These are phyloP conservation scores for Coccinonectria pachysandricola DNA, from an alignment of 2,329 filamentous ascomycete species.

Conservation along the genomic window DNA sequence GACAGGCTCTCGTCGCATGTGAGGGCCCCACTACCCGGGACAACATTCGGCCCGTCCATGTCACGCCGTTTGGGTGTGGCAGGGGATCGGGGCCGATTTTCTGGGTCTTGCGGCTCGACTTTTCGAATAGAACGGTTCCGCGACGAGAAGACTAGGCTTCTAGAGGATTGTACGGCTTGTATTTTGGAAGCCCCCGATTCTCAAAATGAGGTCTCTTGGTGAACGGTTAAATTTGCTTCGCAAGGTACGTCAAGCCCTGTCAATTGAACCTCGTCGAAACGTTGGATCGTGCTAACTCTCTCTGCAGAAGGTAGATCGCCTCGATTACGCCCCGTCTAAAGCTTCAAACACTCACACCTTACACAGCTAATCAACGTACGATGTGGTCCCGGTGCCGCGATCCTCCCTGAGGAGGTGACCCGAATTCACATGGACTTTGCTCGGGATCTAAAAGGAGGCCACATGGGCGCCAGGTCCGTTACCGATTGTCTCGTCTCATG, in stretches of 20 bases:
- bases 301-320: slow-evolving; percentile 32
- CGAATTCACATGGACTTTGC: slow-evolving; percentile 69
- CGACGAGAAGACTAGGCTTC: slow-evolving; percentile 8
- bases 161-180: slow-evolving; percentile 10
- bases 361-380: slow-evolving; percentile 62
- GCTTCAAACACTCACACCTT: slow-evolving; percentile 17
- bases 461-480: slow-evolving; percentile 61
- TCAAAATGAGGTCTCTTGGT: slow-evolving; percentile 37
- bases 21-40: slow-evolving; percentile 12
- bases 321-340: slow-evolving; percentile 6
- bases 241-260: slow-evolving; percentile 57
- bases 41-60: slow-evolving; percentile 18
- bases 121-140: slow-evolving; percentile 18
- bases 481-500: too few species aligned
- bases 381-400: slow-evolving; percentile 71
- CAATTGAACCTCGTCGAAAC: slow-evolving; percentile 1
- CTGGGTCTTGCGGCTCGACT: slow-evolving; percentile 13
- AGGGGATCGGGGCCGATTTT: too few species aligned
- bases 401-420: slow-evolving; percentile 66
- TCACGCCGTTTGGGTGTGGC: slow-evolving; percentile 14
- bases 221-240: slow-evolving; percentile 67
- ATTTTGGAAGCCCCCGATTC: slow-evolving; percentile 7
- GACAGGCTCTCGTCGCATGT: slow-evolving; percentile 5
- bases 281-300: slow-evolving; percentile 10
- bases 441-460: slow-evolving; percentile 48